Base-by-base conservation (phyloP, 2,329 filamentous ascomycete genomes). In the Neofusicoccum umdonicola region DNA sequence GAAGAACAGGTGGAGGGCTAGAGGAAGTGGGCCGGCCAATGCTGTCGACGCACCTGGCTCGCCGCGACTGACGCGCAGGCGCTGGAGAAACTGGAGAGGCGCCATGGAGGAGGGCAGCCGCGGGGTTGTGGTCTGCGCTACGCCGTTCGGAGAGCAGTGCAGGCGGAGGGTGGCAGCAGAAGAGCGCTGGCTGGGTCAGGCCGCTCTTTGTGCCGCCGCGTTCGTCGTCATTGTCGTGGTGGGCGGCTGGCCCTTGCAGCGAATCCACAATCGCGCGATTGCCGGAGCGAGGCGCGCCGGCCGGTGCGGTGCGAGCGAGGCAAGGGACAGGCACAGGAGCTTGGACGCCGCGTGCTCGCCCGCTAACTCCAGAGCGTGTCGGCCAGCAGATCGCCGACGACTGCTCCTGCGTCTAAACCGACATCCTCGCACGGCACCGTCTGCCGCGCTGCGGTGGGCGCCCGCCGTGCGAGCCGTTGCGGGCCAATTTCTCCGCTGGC, bases 41-140 rank as follows among this genome's bases (percentile, higher is more conserved):
- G 69, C 68, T 73, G 69, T 45, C 65, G 63, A 76, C 76, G 72
- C 73, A 77, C 77, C 72, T 45, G 56, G 56, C 41, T 60, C 56
- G 13, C 56, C 15, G 41, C 56, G 56, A 70, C 77, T 73, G 71
- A 73, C 63, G 67, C 69, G 75, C 71, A 78, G 70, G 70, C 72
- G 67, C 63, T 73, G 68, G 51, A 69, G 70, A 68, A 76, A 73
- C 62, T 68, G 71, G 66, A 69, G 70, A 65, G 76, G 77, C 67
- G 75, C 71, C 76, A 78, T 77, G 62, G 63, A 68, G 45, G 47
- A 63, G 31, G 51, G 17, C 65, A 27, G 45, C 45, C 45, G 45
- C 45, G 45, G 17, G 7, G 22, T 22, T 13, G 17, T 5, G 27
- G 56, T 27, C 42, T 17, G 56, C 56, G 42, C 56, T 60, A 60